Percentiles rank a stretch among this genome's conserved stretches.
phyloP scores from a whole-genome alignment of 1,284 basidiomycete genomes.

The Cutaneotrichosporon arboriforme region DNA sequence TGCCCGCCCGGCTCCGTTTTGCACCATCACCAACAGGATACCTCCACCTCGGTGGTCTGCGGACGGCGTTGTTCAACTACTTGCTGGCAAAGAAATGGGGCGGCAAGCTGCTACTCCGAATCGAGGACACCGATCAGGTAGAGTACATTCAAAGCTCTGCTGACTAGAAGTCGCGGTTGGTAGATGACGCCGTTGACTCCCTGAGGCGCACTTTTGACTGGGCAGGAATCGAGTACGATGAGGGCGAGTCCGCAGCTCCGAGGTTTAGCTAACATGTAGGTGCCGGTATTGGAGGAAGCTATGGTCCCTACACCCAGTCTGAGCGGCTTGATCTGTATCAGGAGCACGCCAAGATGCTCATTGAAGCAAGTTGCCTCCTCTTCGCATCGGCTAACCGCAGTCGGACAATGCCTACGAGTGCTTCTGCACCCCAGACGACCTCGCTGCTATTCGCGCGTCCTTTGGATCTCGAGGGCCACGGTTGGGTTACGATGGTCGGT shows the following conservation, averaged over 20 bases:
- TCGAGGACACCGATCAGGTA: constrained; percentile 92
- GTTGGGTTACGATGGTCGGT: constrained; percentile 75
- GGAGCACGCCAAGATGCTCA: constrained; percentile 63
- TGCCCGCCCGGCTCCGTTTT: constrained; percentile 62
- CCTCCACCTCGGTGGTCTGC: constrained; percentile 89
- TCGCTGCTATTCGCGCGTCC: constrained; percentile 62
- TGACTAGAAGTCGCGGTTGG: constrained; percentile 60
- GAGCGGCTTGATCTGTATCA: constrained; percentile 81
- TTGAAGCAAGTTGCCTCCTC: constrained; percentile 56
- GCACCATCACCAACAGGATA: constrained; percentile 95
- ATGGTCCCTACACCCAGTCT: constrained; percentile 56
- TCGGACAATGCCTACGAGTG: constrained; percentile 87
- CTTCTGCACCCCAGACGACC: constrained; percentile 73
- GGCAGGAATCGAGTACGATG: constrained; percentile 90
- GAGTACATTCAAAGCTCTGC: not conserved
- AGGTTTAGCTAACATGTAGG: not conserved
- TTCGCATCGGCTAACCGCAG: constrained; percentile 46
- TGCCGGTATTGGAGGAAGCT: not conserved
- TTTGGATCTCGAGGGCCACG: constrained; percentile 66
- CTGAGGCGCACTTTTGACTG: constrained; percentile 73
- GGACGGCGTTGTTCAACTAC: constrained; percentile 92
- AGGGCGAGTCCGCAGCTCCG: constrained; percentile 56
- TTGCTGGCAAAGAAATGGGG: constrained; percentile 71
- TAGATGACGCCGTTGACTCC: constrained; percentile 76
- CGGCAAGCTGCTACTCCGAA: constrained; percentile 79